Evolutionary conservation across 2,329 filamentous ascomycete species (phyloP).

Genomic region (Xylaria sp.): DNA sequence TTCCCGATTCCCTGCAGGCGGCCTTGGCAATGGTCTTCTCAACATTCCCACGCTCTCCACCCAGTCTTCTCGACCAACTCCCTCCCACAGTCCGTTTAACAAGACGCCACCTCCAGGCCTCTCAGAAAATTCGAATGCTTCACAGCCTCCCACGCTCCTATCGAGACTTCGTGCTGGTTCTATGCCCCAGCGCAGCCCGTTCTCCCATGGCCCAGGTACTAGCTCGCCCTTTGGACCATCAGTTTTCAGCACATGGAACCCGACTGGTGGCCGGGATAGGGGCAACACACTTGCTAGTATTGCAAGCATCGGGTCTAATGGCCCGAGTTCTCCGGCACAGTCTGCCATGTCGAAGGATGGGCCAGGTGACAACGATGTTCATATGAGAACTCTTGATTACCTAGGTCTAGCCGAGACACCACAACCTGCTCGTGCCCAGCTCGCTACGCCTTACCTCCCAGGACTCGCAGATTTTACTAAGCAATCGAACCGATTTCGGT

Average conservation of each 20-base stretch:
- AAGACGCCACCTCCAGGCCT: conserved; percentile 72
- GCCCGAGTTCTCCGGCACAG: conserved; percentile 85
- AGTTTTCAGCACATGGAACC: conserved; percentile 90
- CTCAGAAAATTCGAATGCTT: conserved; percentile 58
- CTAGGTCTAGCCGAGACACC: conserved; percentile 94
- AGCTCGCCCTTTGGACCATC: conserved; percentile 85
- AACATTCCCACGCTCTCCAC: conserved; percentile 70
- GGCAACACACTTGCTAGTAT: conserved; percentile 85
- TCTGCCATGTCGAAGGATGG: conserved; percentile 89
- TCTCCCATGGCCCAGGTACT: conserved; percentile 65
- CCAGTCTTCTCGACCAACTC: conserved; percentile 85
- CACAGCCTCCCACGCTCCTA: conserved; percentile 76
- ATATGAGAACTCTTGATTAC: conserved; percentile 92
- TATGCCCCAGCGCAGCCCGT: conserved; percentile 87
- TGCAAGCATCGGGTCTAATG: conserved; percentile 90
- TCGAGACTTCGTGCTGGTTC: conserved; percentile 91
- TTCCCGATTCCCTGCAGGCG: conserved; percentile 87
- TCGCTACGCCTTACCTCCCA: conserved; percentile 80
- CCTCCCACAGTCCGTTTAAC: conserved; percentile 88
- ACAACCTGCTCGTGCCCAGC: conserved; percentile 78
- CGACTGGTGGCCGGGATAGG: conserved; percentile 75
- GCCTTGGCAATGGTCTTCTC: conserved; percentile 69
- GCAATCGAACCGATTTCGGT: conserved; percentile 88
- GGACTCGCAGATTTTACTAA: conserved; percentile 80
- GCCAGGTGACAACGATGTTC: conserved; percentile 85